A percentile compares a stretch with the other conserved stretches of the same genome.
Conservation (phyloP, 2,329 filamentous ascomycete species). For the Hypoxylon sp. region DNA sequence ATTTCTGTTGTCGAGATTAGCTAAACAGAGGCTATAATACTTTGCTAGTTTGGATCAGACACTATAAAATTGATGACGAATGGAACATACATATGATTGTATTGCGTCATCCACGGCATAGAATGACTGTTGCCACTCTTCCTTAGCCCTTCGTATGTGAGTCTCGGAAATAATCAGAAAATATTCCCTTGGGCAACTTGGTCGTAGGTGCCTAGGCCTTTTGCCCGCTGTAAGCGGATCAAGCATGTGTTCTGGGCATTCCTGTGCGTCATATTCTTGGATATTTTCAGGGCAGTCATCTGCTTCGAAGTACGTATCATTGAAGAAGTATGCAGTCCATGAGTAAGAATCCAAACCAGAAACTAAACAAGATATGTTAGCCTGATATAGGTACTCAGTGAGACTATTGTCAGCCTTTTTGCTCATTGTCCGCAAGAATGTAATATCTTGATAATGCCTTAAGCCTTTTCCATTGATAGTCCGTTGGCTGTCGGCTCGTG, state of each 20-base stretch:
- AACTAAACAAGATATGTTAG: constrained; percentile 25
- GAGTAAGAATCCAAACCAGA: constrained; percentile 20
- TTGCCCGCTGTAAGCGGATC: constrained; percentile 31
- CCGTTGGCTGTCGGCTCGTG: constrained; percentile 7
- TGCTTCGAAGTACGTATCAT: constrained; percentile 30
- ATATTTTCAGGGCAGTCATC: constrained; percentile 26
- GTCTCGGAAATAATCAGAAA: constrained; percentile 19
- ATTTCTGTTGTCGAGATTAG: background rate
- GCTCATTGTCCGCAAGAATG: constrained; percentile 27
- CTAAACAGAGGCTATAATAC: background rate
- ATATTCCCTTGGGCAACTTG: constrained; percentile 24
- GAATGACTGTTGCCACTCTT: constrained; percentile 22
- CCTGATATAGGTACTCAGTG: constrained; percentile 30
- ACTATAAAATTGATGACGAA: background rate
- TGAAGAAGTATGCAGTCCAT: constrained; percentile 30
- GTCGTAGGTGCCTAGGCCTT: background rate
- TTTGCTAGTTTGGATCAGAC: background rate
- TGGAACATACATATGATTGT: constrained; percentile 18
- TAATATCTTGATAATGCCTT: constrained; percentile 24
- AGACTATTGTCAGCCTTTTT: constrained; percentile 26
- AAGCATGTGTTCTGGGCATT: background rate
- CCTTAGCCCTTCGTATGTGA: constrained; percentile 1
- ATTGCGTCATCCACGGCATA: constrained; percentile 18
- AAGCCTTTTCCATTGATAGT: constrained; percentile 2
- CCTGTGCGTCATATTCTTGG: constrained; percentile 14